These are phyloP conservation scores for Debaryomyces psychrophilus DNA, from an alignment of 1,139 yeast genomes.

Conservation along the genomic window DNA sequence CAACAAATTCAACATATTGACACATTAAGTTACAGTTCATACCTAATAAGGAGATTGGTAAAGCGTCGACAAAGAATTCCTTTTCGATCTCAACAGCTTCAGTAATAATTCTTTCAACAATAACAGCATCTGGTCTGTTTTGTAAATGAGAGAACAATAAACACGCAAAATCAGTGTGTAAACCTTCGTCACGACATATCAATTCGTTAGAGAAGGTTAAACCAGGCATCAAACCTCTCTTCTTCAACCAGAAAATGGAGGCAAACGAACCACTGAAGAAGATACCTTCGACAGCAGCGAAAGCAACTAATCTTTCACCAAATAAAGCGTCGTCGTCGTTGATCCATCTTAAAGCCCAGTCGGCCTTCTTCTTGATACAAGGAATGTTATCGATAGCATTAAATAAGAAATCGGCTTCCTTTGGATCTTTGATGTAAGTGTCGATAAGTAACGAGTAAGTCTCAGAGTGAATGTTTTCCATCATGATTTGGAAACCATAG, in stretches of 20 bases:
- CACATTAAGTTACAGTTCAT: conserved; percentile 93
- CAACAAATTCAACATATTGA: conserved; percentile 96
- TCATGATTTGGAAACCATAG: conserved; percentile 99
- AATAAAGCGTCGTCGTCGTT: conserved; percentile 82
- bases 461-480: conserved; percentile 98
- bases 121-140: conserved; percentile 78
- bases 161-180: conserved; percentile 98
- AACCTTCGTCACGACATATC: conserved; percentile 97
- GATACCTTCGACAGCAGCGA: conserved; percentile 98
- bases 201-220: conserved; percentile 94
- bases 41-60: conserved; percentile 89
- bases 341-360: conserved; percentile 98
- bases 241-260: conserved; percentile 96
- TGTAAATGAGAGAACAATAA: conserved; percentile 88
- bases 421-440: conserved; percentile 92
- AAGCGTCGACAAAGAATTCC: conserved; percentile 90
- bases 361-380: conserved; percentile 93
- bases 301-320: conserved; percentile 95
- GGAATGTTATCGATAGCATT: conserved; percentile 95
- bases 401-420: conserved; percentile 84
- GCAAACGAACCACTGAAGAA: conserved; percentile 98
- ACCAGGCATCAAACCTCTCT: conserved; percentile 98
- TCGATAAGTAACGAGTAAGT: conserved; percentile 94
- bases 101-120: conserved; percentile 82
- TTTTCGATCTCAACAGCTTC: conserved; percentile 97